Evolutionary conservation across 306 rosid genomes (phyloP), one percentile per base, ranked within the genome.

Genomic region (Rosa chinensis): DNA sequence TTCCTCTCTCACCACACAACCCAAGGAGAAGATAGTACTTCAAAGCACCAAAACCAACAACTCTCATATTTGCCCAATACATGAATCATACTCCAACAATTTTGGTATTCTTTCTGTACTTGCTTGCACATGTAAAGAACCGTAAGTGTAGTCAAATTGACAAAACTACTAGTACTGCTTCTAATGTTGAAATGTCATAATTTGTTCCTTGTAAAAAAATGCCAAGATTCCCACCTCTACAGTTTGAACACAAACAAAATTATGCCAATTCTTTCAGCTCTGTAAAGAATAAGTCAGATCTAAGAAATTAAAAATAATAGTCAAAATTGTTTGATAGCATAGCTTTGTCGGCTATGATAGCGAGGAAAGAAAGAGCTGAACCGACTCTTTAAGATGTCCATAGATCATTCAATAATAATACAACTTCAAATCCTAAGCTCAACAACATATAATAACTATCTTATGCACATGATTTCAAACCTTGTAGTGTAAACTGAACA

Each of bases 401-500:
- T 58, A 58, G 13, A 45, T 56, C 23, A 37, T 67, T 53, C 53
- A 35, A 37, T 6, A 56, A n/a, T 12, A 66, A 68, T n/a, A 66
- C 70, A 74, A 10, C 49, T 25, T 25, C 25, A 25, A 25, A 25
- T 25, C 0, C 25, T 25, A 58, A 53, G 43, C 78, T 12, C 39
- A 39, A 23, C 18, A 79, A 64, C 28, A 45, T 11, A 56, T 25
- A 25, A 25, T 25, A 25, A 25, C 25, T 25, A 25, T 0, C 43
- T 16, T 32, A 50, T 42, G 1, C 37, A 4, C 66, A 76, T 28
- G 4, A 52, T 64, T 62, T 40, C 5, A 25, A 87, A 95, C 99
- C 99, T 82, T 90, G 94, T 42, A 90, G 49, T 5, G 96, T 91
- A 52, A 91, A 48, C 39, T 89, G 77, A 48, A 92, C 89, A 49